These are phyloP conservation scores for Myxozyma mucilagina DNA, from an alignment of 805 yeast species.

Conservation along the genomic window DNA sequence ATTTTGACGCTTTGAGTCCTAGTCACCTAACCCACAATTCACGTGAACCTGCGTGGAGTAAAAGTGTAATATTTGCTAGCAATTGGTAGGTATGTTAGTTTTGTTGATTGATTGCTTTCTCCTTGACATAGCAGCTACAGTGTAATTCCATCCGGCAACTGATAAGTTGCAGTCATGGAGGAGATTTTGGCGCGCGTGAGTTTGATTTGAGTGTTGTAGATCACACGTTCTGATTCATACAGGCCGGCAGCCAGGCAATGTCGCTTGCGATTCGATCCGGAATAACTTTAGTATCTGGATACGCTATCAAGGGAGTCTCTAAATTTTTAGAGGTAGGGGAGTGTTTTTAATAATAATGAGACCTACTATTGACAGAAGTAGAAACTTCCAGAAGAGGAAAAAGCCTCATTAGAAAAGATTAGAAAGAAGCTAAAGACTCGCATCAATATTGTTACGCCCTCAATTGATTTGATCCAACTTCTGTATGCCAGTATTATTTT, in stretches of 20 bases:
- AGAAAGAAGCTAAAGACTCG: conserved; percentile 54
- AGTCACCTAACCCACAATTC: conserved; percentile 14
- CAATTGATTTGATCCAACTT: conserved; percentile 66
- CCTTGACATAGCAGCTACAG: no score
- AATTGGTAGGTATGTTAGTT: no score
- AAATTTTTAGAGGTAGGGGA: conserved; percentile 49
- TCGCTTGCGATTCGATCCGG: conserved; percentile 78
- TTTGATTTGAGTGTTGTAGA: background rate
- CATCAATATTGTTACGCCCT: conserved; percentile 60
- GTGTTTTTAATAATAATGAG: conserved; percentile 19
- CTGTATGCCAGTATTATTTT: conserved; percentile 37
- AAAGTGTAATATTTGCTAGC: no score
- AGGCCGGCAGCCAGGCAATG: conserved; percentile 77
- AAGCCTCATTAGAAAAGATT: conserved; percentile 46
- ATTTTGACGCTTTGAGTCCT: no score
- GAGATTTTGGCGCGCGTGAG: conserved; percentile 12
- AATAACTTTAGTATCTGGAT: conserved; percentile 69
- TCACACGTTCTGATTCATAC: conserved; percentile 27
- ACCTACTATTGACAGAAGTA: background rate
- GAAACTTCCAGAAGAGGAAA: conserved; percentile 52
- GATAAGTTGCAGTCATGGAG: background rate
- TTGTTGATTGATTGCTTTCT: no score
- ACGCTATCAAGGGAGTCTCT: conserved; percentile 65
- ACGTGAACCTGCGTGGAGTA: background rate
- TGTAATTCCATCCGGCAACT: no score